Evolutionary conservation across 2,329 filamentous ascomycete genomes (phyloP).

Genomic region (Fusarium subglutinans): DNA sequence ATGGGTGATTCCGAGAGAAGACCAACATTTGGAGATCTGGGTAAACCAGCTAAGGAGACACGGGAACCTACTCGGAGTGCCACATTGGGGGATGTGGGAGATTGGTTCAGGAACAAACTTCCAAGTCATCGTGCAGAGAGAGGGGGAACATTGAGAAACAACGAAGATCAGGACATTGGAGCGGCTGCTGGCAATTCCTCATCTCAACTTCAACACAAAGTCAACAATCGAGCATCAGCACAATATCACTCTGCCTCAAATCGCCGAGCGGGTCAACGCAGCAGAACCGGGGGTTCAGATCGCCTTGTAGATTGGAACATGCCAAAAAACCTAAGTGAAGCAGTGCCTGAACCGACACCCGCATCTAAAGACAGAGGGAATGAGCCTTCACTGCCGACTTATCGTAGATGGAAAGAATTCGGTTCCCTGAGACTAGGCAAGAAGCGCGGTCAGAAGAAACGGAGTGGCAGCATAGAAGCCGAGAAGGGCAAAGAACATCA

Average conservation of each 20-base stretch:
- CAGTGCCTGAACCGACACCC: not conserved
- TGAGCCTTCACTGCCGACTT: not conserved
- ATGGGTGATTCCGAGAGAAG: not conserved
- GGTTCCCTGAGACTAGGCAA: slow-evolving; percentile 4
- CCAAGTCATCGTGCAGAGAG: slow-evolving; percentile 61
- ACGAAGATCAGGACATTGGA: slow-evolving; percentile 43
- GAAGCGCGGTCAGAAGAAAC: not conserved
- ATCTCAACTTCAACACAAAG: not conserved
- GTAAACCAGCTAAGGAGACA: slow-evolving; percentile 53
- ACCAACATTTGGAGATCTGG: slow-evolving; percentile 32
- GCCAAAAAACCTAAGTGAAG: slow-evolving; percentile 41
- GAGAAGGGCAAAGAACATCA: not conserved
- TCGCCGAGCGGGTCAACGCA: slow-evolving; percentile 19
- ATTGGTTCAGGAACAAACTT: slow-evolving; percentile 57
- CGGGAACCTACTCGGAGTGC: slow-evolving; percentile 8
- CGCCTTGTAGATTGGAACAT: slow-evolving; percentile 50
- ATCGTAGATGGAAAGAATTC: slow-evolving; percentile 32
- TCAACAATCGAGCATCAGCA: not conserved
- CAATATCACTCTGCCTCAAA: slow-evolving; percentile 22
- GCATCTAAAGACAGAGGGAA: not conserved
- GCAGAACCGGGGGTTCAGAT: slow-evolving; percentile 43
- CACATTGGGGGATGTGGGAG: slow-evolving; percentile 42
- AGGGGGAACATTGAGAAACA: slow-evolving; percentile 56
- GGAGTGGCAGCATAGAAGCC: not conserved
- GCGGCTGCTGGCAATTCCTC: slow-evolving; percentile 3